Conservation (phyloP, 1,139 yeast genomes). For the Pneumocystis oryctolagi region DNA sequence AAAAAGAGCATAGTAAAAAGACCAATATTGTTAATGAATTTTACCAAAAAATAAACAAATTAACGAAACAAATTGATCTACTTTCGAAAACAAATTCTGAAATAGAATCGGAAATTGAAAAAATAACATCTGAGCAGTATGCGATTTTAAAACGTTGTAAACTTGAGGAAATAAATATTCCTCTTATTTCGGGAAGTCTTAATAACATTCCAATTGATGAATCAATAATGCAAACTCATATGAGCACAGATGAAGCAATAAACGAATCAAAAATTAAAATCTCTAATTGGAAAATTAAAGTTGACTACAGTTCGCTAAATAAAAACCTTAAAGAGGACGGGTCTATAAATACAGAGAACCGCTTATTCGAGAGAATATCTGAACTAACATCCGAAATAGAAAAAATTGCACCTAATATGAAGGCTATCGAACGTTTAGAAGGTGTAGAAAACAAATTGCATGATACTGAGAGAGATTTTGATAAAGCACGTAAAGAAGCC, state of each 20-base stretch:
- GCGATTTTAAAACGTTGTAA: constrained; percentile 58
- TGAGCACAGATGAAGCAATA: constrained; percentile 9
- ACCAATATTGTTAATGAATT: constrained; percentile 3
- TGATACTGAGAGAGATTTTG: constrained; percentile 52
- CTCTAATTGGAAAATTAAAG: constrained; percentile 34
- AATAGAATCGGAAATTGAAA: constrained; percentile 42
- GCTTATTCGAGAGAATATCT: constrained; percentile 35
- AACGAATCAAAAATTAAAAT: constrained; percentile 6
- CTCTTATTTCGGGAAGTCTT: constrained; percentile 45
- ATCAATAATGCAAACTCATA: constrained; percentile 13
- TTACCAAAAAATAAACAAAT: constrained; percentile 1
- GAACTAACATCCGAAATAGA: constrained; percentile 45
- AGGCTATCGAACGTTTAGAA: constrained; percentile 60
- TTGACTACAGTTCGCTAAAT: constrained; percentile 44
- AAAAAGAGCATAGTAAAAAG: neutral
- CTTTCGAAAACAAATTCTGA: constrained; percentile 26
- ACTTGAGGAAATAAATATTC: constrained; percentile 53
- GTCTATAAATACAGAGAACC: constrained; percentile 25
- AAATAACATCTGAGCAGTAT: constrained; percentile 42
- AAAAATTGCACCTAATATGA: constrained; percentile 58
- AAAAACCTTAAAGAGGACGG: constrained; percentile 28
- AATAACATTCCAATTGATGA: constrained; percentile 34
- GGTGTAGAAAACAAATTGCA: constrained; percentile 52
- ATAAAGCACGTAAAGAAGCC: constrained; percentile 47
- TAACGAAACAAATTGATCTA: constrained; percentile 7